These are phyloP conservation scores for Saprolegnia diclina DNA, from an alignment of 352 stramenopile genomes.

Conservation along the genomic window DNA sequence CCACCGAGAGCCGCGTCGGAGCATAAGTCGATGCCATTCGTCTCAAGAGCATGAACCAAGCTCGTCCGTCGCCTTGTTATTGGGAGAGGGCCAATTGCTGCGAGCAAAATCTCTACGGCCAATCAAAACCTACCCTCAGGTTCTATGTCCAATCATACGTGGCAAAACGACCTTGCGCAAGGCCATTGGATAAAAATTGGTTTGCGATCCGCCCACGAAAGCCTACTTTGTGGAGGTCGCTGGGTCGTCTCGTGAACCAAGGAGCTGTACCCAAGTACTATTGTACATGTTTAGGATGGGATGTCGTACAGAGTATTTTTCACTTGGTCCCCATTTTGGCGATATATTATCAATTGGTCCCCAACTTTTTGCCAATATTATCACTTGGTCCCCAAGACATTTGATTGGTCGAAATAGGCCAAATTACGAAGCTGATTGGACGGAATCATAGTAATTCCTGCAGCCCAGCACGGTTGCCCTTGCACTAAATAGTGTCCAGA, in stretches of 20 bases:
- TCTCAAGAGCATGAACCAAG: neutral
- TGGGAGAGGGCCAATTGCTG: constrained; percentile 13
- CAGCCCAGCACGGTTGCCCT: neutral
- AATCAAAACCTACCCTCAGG: neutral
- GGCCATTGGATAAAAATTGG: neutral
- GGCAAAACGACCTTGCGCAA: neutral
- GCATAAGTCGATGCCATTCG: constrained; percentile 11
- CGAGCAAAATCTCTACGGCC: neutral
- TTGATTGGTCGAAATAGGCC: neutral
- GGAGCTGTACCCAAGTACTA: too few species aligned
- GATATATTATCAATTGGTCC: neutral
- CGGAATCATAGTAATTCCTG: neutral
- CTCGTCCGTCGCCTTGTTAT: neutral
- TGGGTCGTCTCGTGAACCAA: too few species aligned
- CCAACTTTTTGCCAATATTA: neutral
- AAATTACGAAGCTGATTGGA: neutral
- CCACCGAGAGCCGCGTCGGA: constrained; percentile 50
- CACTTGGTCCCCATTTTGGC: neutral
- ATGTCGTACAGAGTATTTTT: constrained; percentile 6
- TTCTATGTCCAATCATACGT: neutral
- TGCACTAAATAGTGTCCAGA: neutral
- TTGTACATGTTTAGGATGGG: too few species aligned
- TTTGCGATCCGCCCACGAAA: neutral
- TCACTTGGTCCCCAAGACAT: neutral
- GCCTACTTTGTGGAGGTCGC: too few species aligned